These are phyloP conservation scores for Hsuehochloa calcarea DNA, from an alignment of 176 grass and related monocot species.

Conservation along the genomic window DNA sequence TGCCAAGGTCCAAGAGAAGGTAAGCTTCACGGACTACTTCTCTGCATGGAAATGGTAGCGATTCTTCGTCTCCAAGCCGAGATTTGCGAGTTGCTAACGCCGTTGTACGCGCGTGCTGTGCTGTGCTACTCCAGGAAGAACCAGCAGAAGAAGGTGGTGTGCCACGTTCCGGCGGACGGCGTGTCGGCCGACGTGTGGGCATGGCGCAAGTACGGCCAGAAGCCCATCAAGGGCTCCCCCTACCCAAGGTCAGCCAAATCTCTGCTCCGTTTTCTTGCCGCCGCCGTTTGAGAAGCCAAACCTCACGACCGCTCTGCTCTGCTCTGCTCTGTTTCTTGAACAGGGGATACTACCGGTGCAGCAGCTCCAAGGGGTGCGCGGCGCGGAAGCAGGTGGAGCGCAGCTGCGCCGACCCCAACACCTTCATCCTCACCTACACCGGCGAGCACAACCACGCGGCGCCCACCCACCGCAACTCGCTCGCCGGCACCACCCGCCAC, in stretches of 20 bases:
- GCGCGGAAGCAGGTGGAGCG: slow-evolving; percentile 91
- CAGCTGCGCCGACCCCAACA: slow-evolving; percentile 59
- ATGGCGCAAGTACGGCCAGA: slow-evolving; percentile 99
- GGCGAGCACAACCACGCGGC: slow-evolving; percentile 83
- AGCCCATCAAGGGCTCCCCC: slow-evolving; percentile 98
- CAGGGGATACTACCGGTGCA: slow-evolving; percentile 91
- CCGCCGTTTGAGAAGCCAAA: neutral
- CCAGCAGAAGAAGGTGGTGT: slow-evolving; percentile 88
- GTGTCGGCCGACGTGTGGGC: slow-evolving; percentile 82
- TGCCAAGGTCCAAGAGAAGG: slow-evolving; percentile 77
- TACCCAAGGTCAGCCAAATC: slow-evolving; percentile 49
- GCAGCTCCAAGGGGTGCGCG: slow-evolving; percentile 75
- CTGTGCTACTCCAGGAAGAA: slow-evolving; percentile 55
- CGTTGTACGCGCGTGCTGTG: neutral
- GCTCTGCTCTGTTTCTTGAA: slow-evolving; percentile 28
- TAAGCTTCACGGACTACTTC: slow-evolving; percentile 4
- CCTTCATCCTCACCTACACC: slow-evolving; percentile 85
- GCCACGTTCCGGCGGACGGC: slow-evolving; percentile 71
- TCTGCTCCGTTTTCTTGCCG: too few relatives aligned
- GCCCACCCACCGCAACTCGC: slow-evolving; percentile 83
- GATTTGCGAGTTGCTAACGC: slow-evolving; percentile 8
- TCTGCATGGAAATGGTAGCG: slow-evolving; percentile 1
- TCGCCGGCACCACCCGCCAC: slow-evolving; percentile 69
- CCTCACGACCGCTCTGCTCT: neutral
- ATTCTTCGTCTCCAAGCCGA: neutral